Evolutionary conservation across 2,329 filamentous ascomycete genomes (phyloP).

Genomic region (Colletotrichum gloeosporioides): DNA sequence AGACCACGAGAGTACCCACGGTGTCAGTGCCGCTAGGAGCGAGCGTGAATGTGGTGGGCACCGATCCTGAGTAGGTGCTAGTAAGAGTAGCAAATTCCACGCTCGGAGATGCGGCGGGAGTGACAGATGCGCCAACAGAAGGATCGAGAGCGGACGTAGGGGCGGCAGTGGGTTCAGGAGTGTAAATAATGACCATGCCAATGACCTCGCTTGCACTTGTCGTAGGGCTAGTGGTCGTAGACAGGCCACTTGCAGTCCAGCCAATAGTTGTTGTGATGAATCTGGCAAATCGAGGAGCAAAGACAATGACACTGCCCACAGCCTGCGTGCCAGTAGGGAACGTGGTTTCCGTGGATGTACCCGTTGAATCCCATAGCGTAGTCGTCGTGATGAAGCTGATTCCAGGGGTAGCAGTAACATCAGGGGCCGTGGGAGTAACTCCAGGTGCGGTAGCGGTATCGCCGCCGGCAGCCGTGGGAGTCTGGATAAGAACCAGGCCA

Average conservation of each 20-base stretch:
- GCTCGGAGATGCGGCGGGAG: not conserved
- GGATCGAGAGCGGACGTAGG: not conserved
- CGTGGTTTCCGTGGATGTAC: not conserved
- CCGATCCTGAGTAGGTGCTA: not conserved
- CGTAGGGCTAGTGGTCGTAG: not conserved
- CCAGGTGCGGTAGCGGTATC: not conserved
- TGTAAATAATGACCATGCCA: not conserved
- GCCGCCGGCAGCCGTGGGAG: not conserved
- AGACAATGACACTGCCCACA: not conserved
- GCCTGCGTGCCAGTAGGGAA: not conserved
- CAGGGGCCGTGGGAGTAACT: not conserved
- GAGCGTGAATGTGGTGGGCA: slow-evolving; percentile 2
- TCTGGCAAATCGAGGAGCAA: not conserved
- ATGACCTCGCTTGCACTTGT: not conserved
- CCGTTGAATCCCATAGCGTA: not conserved
- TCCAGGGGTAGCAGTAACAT: not conserved
- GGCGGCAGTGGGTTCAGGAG: not conserved
- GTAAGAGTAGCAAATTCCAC: not conserved
- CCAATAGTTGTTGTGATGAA: not conserved
- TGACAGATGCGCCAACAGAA: not conserved
- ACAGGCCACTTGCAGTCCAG: not conserved
- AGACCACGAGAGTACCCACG: not conserved
- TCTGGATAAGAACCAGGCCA: slow-evolving; percentile 9
- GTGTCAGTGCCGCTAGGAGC: not conserved
- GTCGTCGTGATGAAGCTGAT: not conserved